Evolutionary conservation across 2,329 filamentous ascomycete species (phyloP).

Genomic region (Microcyclospora pomicola): DNA sequence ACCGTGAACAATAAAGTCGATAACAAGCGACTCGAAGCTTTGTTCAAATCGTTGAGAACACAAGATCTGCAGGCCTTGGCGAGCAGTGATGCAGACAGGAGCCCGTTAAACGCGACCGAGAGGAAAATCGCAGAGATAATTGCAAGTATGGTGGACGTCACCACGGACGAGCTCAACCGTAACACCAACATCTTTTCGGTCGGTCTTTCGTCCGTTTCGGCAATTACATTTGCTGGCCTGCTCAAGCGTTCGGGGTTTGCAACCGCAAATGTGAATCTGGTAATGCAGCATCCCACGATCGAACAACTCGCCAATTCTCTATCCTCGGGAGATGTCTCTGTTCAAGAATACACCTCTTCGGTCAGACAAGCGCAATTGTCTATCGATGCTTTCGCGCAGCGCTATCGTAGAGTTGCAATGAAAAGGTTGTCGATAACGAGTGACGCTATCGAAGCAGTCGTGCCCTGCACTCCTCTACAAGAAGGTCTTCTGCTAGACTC

Average conservation of each 20-base stretch:
- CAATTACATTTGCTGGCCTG: constrained; percentile 51
- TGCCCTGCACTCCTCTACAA: constrained; percentile 74
- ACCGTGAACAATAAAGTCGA: constrained; percentile 87
- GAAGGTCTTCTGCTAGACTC: constrained; percentile 71
- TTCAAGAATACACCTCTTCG: constrained; percentile 15
- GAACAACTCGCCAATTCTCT: constrained; percentile 27
- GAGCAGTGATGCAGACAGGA: constrained; percentile 11
- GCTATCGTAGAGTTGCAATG: constrained; percentile 41
- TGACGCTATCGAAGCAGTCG: constrained; percentile 53
- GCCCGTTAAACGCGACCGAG: constrained; percentile 26
- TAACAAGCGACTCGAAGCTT: constrained; percentile 48
- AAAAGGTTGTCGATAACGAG: constrained; percentile 37
- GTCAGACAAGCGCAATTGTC: constrained; percentile 36
- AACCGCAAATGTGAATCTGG: constrained; percentile 46
- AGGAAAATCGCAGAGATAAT: constrained; percentile 41
- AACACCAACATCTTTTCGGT: constrained; percentile 67
- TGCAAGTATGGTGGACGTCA: constrained; percentile 37
- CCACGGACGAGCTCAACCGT: constrained; percentile 32
- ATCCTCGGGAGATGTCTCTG: constrained; percentile 5
- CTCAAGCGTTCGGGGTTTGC: constrained; percentile 51
- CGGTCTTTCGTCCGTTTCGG: constrained; percentile 78
- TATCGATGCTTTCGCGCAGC: constrained; percentile 51
- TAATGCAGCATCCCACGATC: constrained; percentile 46
- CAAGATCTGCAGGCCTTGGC: constrained; percentile 44
- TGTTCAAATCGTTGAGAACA: constrained; percentile 50